Evolutionary conservation across 352 stramenopile species (phyloP).

Genomic region (Blastocystis sp.): DNA sequence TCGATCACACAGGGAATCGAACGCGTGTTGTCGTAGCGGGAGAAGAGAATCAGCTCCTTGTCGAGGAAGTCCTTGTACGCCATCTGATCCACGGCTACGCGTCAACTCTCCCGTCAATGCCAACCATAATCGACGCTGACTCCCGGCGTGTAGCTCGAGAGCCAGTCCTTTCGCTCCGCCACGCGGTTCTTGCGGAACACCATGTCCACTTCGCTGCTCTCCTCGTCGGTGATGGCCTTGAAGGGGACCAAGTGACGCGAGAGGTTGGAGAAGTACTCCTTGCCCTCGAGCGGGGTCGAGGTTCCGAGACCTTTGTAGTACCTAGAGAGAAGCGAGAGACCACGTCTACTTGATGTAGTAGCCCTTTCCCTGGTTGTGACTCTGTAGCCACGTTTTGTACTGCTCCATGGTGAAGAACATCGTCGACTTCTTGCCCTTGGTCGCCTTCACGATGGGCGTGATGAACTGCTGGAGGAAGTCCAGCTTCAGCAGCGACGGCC

Average conservation of each 20-base stretch:
- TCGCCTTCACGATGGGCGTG: conserved; percentile 91
- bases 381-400: conserved; percentile 82
- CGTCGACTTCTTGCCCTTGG: conserved; percentile 70
- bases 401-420: conserved; percentile 92
- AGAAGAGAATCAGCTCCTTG: conserved; percentile 95
- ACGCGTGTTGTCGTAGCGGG: conserved; percentile 87
- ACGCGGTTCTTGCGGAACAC: conserved; percentile 89
- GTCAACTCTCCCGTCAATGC: neutral
- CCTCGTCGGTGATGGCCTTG: conserved; percentile 56
- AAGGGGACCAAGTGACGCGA: conserved; percentile 83
- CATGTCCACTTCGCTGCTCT: conserved; percentile 83
- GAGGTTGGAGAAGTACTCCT: conserved; percentile 90
- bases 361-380: conserved; percentile 74
- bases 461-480: conserved; percentile 86
- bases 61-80: conserved; percentile 88
- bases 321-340: neutral
- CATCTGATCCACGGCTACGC: conserved; percentile 72
- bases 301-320: conserved; percentile 99
- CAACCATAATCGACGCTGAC: conserved; percentile 78
- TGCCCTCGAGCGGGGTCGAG: conserved; percentile 85
- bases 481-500: conserved; percentile 82
- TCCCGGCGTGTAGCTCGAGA: conserved; percentile 72
- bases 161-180: conserved; percentile 87
- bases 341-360: conserved; percentile 79
- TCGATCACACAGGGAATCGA: conserved; percentile 86